phyloP scores from a whole-genome alignment of 169 alveolate species.

The Eimeria acervulina region DNA sequence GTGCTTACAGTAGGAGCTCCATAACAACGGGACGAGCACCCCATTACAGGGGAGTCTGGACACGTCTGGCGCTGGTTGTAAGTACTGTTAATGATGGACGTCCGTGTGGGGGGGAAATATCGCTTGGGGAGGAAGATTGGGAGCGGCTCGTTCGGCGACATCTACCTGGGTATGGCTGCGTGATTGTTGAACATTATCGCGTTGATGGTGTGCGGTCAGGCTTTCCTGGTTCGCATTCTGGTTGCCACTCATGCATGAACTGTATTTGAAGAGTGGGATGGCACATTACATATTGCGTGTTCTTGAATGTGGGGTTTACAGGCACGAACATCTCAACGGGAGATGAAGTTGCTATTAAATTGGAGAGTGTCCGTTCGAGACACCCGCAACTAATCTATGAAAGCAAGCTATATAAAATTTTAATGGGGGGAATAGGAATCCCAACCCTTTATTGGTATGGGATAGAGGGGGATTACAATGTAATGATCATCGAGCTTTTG shows the following conservation, averaged over 20 bases:
- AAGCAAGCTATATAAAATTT: slow-evolving; percentile 96
- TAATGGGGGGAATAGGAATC: slow-evolving; percentile 96
- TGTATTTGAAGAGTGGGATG: background rate
- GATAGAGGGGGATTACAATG: slow-evolving; percentile 98
- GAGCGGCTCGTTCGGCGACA: slow-evolving; percentile 99
- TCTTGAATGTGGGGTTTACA: slow-evolving; percentile 39
- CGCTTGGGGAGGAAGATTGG: slow-evolving; percentile 99
- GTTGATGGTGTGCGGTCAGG: background rate
- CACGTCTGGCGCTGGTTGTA: slow-evolving; percentile 4
- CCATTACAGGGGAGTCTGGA: background rate
- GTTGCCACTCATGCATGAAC: background rate
- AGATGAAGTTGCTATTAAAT: slow-evolving; percentile 96
- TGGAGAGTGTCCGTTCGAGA: slow-evolving; percentile 96
- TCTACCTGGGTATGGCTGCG: slow-evolving; percentile 94
- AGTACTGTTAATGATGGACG: slow-evolving; percentile 92
- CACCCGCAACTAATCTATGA: slow-evolving; percentile 97
- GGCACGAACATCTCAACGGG: slow-evolving; percentile 97
- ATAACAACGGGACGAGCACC: background rate
- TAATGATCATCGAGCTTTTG: slow-evolving; percentile 97
- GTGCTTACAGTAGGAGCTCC: background rate
- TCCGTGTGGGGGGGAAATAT: slow-evolving; percentile 98
- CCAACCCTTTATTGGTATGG: slow-evolving; percentile 99
- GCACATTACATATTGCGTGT: background rate
- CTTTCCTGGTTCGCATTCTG: too few species aligned
- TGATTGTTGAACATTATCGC: background rate